Evolutionary conservation across 1,139 yeast species (phyloP).

Genomic region (Pichia sp.): DNA sequence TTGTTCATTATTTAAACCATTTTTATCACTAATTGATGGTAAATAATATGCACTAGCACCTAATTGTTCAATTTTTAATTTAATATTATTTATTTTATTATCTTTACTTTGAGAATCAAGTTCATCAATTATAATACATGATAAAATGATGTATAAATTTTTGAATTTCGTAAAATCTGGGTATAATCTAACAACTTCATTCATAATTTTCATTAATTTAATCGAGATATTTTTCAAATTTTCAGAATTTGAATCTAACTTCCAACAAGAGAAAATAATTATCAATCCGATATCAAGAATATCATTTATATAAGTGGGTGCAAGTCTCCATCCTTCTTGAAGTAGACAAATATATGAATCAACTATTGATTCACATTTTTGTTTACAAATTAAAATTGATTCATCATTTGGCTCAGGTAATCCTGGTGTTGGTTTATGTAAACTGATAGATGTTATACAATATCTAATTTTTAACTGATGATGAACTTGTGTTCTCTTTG

Average conservation of each 20-base stretch:
- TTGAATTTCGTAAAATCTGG: constrained; percentile 18
- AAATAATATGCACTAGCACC: constrained; percentile 2
- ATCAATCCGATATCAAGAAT: constrained; percentile 17
- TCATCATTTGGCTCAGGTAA: constrained; percentile 16
- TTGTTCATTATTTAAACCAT: not conserved
- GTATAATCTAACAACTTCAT: constrained; percentile 14
- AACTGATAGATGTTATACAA: constrained; percentile 15
- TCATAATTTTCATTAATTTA: constrained; percentile 13
- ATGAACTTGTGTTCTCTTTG: constrained; percentile 12
- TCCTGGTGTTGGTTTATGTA: constrained; percentile 21
- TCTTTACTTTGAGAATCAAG: constrained; percentile 13
- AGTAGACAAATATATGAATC: constrained; percentile 14
- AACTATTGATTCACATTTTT: constrained; percentile 14
- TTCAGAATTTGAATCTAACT: constrained; percentile 16
- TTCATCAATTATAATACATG: constrained; percentile 16
- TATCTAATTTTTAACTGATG: constrained; percentile 17
- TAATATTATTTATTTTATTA: not conserved
- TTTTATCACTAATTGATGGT: not conserved
- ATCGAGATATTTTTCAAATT: constrained; percentile 13
- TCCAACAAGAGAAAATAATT: constrained; percentile 22
- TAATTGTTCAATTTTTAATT: not conserved
- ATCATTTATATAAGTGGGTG: constrained; percentile 18
- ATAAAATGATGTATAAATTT: constrained; percentile 16
- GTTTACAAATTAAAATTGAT: constrained; percentile 15
- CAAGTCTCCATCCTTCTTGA: constrained; percentile 15